Percentiles rank a stretch among this genome's conserved stretches.
Conservation (phyloP, 2,329 filamentous ascomycete species). For the Eutypa lata region DNA sequence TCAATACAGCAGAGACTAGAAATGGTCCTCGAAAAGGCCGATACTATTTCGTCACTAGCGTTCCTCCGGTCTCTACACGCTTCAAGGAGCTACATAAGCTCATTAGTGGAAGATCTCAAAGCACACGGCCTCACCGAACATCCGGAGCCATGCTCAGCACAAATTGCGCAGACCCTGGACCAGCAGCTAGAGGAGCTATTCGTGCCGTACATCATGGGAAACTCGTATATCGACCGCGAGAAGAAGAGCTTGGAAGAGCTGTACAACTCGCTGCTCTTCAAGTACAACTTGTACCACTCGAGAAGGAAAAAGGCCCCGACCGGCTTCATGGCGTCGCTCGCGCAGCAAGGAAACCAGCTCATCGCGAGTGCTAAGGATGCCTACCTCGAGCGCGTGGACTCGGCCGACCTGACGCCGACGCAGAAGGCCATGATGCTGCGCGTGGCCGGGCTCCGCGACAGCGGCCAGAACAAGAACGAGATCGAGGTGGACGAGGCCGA, state of each 20-base stretch:
- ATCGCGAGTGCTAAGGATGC: slow-evolving; percentile 85
- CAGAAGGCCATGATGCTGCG: slow-evolving; percentile 89
- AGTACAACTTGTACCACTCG: slow-evolving; percentile 93
- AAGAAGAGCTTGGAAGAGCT: slow-evolving; percentile 71
- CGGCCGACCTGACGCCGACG: slow-evolving; percentile 80
- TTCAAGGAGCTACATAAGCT: slow-evolving; percentile 82
- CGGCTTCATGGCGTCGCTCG: slow-evolving; percentile 88
- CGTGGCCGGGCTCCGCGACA: slow-evolving; percentile 79
- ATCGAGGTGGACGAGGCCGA: slow-evolving; percentile 91
- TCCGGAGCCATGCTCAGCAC: slow-evolving; percentile 83
- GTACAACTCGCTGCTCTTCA: slow-evolving; percentile 90
- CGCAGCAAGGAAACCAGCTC: slow-evolving; percentile 85
- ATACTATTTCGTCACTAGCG: slow-evolving; percentile 84
- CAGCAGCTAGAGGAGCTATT: slow-evolving; percentile 77
- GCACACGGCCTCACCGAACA: slow-evolving; percentile 92
- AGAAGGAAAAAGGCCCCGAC: slow-evolving; percentile 82
- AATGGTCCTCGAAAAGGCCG: slow-evolving; percentile 92
- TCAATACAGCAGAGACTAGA: slow-evolving; percentile 95
- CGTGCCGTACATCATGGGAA: slow-evolving; percentile 65
- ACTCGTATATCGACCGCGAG: slow-evolving; percentile 69
- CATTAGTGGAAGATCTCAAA: slow-evolving; percentile 89
- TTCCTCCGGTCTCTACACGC: slow-evolving; percentile 90
- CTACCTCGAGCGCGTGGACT: slow-evolving; percentile 85
- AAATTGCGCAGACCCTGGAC: slow-evolving; percentile 73
- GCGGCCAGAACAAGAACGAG: slow-evolving; percentile 73